phyloP scores from a whole-genome alignment of 257 asterid species.

The Echites panduratus region DNA sequence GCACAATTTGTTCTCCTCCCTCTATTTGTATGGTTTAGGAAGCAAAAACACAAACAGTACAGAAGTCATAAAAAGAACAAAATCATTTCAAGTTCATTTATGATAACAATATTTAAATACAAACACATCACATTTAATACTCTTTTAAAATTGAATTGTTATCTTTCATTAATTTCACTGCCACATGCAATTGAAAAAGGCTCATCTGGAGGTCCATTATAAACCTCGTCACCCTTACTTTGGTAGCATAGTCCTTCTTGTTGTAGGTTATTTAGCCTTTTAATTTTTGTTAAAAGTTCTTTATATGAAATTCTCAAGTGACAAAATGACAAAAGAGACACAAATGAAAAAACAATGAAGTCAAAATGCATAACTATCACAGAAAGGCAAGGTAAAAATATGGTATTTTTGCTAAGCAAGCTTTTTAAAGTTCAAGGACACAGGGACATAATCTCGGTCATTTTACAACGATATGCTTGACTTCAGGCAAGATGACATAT shows the following conservation, averaged over 20 bases:
- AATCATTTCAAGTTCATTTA: slow-evolving; percentile 22
- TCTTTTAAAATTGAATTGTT: no score
- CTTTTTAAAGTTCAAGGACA: no score
- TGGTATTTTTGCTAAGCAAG: background rate
- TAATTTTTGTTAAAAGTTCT: slow-evolving; percentile 51
- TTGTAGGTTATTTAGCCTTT: no score
- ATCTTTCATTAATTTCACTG: no score
- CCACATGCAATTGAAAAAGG: no score
- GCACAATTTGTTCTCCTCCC: no score
- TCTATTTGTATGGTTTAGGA: no score
- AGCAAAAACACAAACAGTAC: no score
- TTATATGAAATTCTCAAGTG: slow-evolving; percentile 33
- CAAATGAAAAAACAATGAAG: background rate
- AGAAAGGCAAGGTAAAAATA: background rate
- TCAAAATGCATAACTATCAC: background rate
- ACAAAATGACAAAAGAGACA: slow-evolving; percentile 8
- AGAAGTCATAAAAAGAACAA: no score
- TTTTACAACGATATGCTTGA: background rate
- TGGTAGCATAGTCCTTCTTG: slow-evolving; percentile 19
- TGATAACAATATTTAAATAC: slow-evolving; percentile 27
- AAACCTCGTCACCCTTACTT: no score
- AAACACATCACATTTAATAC: no score
- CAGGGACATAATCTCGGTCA: background rate
- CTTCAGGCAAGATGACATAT: background rate
- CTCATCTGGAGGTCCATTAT: no score